These are phyloP conservation scores for Yamadazyma mexicana DNA, from an alignment of 1,139 yeast species.

Conservation along the genomic window DNA sequence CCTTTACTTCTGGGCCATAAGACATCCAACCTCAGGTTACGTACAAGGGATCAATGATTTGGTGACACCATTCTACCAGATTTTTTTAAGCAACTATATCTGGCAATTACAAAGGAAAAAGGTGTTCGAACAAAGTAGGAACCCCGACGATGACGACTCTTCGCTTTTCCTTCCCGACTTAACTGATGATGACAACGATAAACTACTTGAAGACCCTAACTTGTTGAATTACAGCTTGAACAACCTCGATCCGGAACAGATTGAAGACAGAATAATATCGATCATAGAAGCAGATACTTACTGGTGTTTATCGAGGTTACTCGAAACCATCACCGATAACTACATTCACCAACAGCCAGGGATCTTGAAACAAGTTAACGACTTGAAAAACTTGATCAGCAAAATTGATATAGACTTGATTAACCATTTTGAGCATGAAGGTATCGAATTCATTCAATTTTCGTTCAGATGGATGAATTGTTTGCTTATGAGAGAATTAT, in stretches of 20 bases:
- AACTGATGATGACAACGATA: slow-evolving; percentile 22
- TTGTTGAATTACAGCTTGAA: slow-evolving; percentile 28
- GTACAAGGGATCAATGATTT: slow-evolving; percentile 98
- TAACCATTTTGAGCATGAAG: slow-evolving; percentile 74
- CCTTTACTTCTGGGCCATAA: slow-evolving; percentile 89
- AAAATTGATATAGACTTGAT: slow-evolving; percentile 77
- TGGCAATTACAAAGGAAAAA: slow-evolving; percentile 41
- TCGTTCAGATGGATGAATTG: slow-evolving; percentile 99
- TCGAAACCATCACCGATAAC: slow-evolving; percentile 94
- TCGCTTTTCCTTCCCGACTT: slow-evolving; percentile 38
- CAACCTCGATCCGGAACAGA: slow-evolving; percentile 59
- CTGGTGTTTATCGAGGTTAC: slow-evolving; percentile 89
- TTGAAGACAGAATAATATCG: slow-evolving; percentile 49
- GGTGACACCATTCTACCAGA: slow-evolving; percentile 91
- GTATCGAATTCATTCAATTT: slow-evolving; percentile 90
- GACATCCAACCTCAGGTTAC: slow-evolving; percentile 98
- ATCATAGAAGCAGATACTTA: slow-evolving; percentile 88
- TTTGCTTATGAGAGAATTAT: slow-evolving; percentile 87
- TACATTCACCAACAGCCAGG: slow-evolving; percentile 99
- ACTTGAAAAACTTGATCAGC: slow-evolving; percentile 71
- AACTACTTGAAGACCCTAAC: slow-evolving; percentile 28
- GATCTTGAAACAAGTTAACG: slow-evolving; percentile 84
- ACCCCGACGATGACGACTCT: slow-evolving; percentile 23
- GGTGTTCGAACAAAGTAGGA: slow-evolving; percentile 15
- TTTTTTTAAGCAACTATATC: slow-evolving; percentile 72